These are phyloP conservation scores for Fusarium sp. DNA, from an alignment of 2,329 filamentous ascomycete species.

Conservation along the genomic window DNA sequence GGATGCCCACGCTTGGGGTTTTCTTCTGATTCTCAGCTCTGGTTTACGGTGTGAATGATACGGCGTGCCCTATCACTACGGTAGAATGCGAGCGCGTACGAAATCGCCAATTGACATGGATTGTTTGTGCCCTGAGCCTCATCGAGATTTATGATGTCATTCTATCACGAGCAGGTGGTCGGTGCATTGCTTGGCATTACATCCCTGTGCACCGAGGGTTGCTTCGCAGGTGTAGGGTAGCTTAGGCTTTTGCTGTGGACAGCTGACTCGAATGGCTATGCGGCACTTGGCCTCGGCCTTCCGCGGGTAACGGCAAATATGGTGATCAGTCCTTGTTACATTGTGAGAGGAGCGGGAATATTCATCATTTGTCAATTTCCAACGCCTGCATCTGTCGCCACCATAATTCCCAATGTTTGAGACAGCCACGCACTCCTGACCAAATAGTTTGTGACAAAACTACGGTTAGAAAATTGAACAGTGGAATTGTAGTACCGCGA, in stretches of 20 bases:
- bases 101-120: background rate
- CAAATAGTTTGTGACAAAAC: no score
- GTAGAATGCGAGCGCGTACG: no score
- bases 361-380: fast-evolving
- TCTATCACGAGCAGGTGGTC: background rate
- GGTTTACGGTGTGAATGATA: no score
- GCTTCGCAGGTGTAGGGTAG: background rate
- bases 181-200: background rate
- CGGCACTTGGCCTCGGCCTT: background rate
- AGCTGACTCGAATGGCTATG: background rate
- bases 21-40: background rate
- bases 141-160: background rate
- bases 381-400: no score
- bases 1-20: background rate
- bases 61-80: background rate
- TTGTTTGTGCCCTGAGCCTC: background rate
- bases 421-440: no score
- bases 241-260: background rate
- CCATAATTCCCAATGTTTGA: no score
- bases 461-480: no score
- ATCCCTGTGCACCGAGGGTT: background rate
- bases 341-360: background rate
- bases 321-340: background rate
- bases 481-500: no score
- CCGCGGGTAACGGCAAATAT: background rate